Evolutionary conservation across 2,329 filamentous ascomycete genomes (phyloP).

Genomic region (Talaromyces sp.): DNA sequence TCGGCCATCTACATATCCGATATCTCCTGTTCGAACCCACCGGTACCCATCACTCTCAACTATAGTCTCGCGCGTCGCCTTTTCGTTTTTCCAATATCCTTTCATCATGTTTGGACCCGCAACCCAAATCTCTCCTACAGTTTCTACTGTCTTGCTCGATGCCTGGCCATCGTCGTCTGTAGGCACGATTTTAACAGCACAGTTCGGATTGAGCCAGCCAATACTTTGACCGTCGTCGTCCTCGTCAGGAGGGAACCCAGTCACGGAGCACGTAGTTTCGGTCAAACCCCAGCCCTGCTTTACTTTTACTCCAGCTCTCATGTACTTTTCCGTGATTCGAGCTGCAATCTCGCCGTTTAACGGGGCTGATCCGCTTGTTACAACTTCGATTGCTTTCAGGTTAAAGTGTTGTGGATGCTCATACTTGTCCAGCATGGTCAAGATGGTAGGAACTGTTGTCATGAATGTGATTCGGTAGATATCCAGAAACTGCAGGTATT

Average conservation of each 20-base stretch:
- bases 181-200: not conserved
- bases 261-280: slow-evolving; percentile 24
- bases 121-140: slow-evolving; percentile 68
- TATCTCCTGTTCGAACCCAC: slow-evolving; percentile 68
- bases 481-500: not conserved
- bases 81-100: slow-evolving; percentile 68
- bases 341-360: not conserved
- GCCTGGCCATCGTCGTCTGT: slow-evolving; percentile 52
- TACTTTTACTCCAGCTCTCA: slow-evolving; percentile 45
- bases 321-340: not conserved
- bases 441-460: not conserved
- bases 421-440: not conserved
- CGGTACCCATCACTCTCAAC: slow-evolving; percentile 55
- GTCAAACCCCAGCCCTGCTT: slow-evolving; percentile 71
- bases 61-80: slow-evolving; percentile 59
- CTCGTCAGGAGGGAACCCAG: not conserved
- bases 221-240: not conserved
- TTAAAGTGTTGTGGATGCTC: not conserved
- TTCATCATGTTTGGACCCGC: slow-evolving; percentile 67
- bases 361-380: not conserved
- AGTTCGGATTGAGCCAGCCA: slow-evolving; percentile 1
- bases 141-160: slow-evolving; percentile 47
- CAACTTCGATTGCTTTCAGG: not conserved
- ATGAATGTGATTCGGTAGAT: slow-evolving; percentile 1
- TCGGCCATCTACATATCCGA: slow-evolving; percentile 58